Base-by-base conservation (phyloP, 768 basidiomycete genomes). In the Boletus rex-veris region DNA sequence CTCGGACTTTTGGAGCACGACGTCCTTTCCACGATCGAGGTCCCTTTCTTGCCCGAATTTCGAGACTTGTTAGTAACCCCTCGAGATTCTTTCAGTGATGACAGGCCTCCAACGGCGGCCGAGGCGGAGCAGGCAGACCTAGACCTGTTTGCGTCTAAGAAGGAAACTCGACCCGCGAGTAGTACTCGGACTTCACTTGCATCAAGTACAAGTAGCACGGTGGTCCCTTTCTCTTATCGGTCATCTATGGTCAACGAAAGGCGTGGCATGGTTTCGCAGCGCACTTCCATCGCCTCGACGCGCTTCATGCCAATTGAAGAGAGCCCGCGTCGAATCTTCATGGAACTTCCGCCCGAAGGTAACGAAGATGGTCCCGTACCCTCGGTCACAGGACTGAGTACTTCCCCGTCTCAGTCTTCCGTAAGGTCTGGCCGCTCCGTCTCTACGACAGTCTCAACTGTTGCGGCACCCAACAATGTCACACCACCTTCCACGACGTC, bases 1-100 rank as follows among this genome's bases (percentile, higher is more conserved):
- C 80, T 97, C 2, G 95, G 95, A 7, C 74, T 96, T 9, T 76
- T 96, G 41, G 93, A 93, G 59, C 90, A 95, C 60, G 93, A 96
- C 61, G 86, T 97, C 30, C 83, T 92, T 19, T 86, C 91, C 5
- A 87, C 86, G 58, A 94, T 97, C 55, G 88, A 90, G 57, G 83
- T 97, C 12, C 94, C 95, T 2, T 88, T 84, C 65, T 71, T 92
- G 26, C 78, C 80, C 8, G 79, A 81, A 30, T 73, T 58, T 31
- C 53, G 60, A 28, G 74, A 75, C 26, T 61, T 63, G 30, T 26
- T 57, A 8, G 61, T 71, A 36, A 69, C 71, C 5, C 66, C 71
- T 45, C 58, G 67, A 50, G 74, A 75, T 53, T 54, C 64, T 45
- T 55, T 67, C 51, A 53, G 68, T 16, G 69, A 76, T 53, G 68